Percentiles rank a stretch among this genome's conserved stretches.
These are phyloP conservation scores for Rhinocladiella mackenziei DNA, from an alignment of 2,329 filamentous ascomycete species.

Conservation along the genomic window DNA sequence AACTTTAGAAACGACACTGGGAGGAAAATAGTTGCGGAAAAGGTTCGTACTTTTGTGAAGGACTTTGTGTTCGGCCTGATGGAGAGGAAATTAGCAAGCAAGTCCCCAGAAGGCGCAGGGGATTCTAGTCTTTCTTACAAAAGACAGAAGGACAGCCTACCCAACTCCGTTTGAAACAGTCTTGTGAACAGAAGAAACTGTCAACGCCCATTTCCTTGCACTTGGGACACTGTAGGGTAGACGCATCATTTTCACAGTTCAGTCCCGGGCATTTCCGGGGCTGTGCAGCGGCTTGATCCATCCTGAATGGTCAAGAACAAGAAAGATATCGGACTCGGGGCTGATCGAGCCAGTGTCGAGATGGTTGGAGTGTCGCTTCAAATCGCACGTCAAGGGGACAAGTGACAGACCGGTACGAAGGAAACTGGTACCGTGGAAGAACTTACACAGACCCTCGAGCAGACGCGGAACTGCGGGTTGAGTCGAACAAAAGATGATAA, in stretches of 20 bases:
- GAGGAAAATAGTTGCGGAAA: conserved; percentile 69
- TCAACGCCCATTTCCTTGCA: conserved; percentile 87
- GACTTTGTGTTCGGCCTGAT: conserved; percentile 74
- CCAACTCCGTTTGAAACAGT: conserved; percentile 99
- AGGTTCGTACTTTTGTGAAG: conserved; percentile 75
- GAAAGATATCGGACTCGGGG: no score
- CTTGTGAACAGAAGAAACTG: conserved; percentile 95
- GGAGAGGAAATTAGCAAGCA: conserved; percentile 18
- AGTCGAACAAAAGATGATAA: no score
- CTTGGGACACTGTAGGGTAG: conserved; percentile 85
- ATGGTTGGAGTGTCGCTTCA: no score
- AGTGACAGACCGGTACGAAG: no score
- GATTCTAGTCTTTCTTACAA: conserved; percentile 21
- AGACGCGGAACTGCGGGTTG: no score
- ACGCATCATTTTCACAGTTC: conserved; percentile 83
- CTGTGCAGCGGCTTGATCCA: conserved; percentile 33
- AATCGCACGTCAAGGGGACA: no score
- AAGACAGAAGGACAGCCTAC: conserved; percentile 53
- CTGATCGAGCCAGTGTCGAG: no score
- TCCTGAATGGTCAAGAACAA: conserved; percentile 12
- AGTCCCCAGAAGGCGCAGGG: background rate
- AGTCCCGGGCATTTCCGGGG: conserved; percentile 63
- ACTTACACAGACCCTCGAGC: no score
- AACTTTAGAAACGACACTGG: conserved; percentile 84
- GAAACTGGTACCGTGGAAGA: no score